Evolutionary conservation across 2,329 filamentous ascomycete species (phyloP).

Genomic region (Drechslerella coelobrocha): DNA sequence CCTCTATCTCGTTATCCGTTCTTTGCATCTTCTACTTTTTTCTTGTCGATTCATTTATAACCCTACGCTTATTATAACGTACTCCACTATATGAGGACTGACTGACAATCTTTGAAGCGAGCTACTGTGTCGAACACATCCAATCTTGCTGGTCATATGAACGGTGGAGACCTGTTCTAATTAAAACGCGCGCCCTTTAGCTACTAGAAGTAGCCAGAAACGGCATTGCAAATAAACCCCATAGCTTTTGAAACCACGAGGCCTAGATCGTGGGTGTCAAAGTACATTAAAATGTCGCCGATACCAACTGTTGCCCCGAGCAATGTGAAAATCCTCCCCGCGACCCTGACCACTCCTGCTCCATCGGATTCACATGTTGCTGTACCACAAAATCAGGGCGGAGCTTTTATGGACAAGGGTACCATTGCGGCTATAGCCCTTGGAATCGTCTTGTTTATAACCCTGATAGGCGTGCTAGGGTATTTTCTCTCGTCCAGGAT

Average conservation of each 20-base stretch:
- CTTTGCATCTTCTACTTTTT: background rate
- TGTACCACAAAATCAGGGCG: background rate
- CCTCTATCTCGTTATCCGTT: background rate
- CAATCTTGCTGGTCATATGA: too few relatives aligned
- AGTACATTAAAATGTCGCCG: conserved; percentile 28
- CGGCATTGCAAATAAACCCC: too few relatives aligned
- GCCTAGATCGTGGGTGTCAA: too few relatives aligned
- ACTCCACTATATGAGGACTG: too few relatives aligned
- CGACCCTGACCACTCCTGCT: conserved; percentile 12
- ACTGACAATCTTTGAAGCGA: background rate
- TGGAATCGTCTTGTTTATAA: conserved; percentile 32
- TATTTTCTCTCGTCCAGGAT: conserved; percentile 26
- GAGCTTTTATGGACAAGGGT: conserved; percentile 18
- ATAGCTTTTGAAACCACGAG: too few relatives aligned
- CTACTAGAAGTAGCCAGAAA: too few relatives aligned
- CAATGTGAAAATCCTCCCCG: conserved; percentile 11
- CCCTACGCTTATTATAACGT: too few relatives aligned
- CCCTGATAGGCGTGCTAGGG: conserved; percentile 13
- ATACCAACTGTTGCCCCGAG: conserved; percentile 10
- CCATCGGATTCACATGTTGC: background rate
- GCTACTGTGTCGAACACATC: background rate
- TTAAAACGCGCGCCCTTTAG: too few relatives aligned
- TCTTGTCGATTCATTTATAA: background rate
- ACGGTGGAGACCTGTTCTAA: background rate
- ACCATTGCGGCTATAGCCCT: conserved; percentile 38